Conservation (phyloP, 306 rosid species). For the Prunus kanzakura region DNA sequence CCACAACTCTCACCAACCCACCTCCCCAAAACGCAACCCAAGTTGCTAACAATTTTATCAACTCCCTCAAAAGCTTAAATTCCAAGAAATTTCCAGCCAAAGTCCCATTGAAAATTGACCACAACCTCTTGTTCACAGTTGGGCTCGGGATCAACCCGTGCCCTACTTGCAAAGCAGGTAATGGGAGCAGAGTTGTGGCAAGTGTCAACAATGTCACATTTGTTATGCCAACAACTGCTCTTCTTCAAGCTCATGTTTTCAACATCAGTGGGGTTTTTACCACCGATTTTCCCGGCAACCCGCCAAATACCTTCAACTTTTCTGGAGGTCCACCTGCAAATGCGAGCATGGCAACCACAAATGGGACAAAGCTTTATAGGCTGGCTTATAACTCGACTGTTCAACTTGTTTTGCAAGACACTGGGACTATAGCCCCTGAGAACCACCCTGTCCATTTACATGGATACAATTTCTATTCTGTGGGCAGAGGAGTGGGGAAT, state of each 20-base stretch:
- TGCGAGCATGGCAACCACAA: constrained; percentile 36
- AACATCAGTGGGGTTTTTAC: constrained; percentile 63
- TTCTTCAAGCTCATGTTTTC: constrained; percentile 77
- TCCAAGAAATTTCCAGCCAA: constrained; percentile 63
- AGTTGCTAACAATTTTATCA: constrained; percentile 47
- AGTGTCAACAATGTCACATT: constrained; percentile 71
- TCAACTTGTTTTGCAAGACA: constrained; percentile 68
- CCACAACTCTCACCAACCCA: constrained; percentile 50
- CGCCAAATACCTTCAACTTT: constrained; percentile 52
- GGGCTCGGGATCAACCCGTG: constrained; percentile 72
- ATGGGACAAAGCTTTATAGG: constrained; percentile 57
- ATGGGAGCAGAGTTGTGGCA: constrained; percentile 79
- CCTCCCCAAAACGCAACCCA: constrained; percentile 78
- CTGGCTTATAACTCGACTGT: constrained; percentile 55
- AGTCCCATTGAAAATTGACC: constrained; percentile 62
- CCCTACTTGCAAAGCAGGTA: constrained; percentile 59
- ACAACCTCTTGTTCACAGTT: constrained; percentile 58
- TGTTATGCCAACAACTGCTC: constrained; percentile 71
- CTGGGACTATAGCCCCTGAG: constrained; percentile 63
- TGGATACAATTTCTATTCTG: constrained; percentile 73
- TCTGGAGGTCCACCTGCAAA: constrained; percentile 42
- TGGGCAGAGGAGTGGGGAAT: constrained; percentile 70
- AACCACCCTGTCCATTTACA: constrained; percentile 86
- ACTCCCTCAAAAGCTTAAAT: constrained; percentile 62
- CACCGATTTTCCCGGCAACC: constrained; percentile 68